Evolutionary conservation across 768 basidiomycete species (phyloP), one percentile per base, ranked within the genome.

Genomic region (Postia placenta): DNA sequence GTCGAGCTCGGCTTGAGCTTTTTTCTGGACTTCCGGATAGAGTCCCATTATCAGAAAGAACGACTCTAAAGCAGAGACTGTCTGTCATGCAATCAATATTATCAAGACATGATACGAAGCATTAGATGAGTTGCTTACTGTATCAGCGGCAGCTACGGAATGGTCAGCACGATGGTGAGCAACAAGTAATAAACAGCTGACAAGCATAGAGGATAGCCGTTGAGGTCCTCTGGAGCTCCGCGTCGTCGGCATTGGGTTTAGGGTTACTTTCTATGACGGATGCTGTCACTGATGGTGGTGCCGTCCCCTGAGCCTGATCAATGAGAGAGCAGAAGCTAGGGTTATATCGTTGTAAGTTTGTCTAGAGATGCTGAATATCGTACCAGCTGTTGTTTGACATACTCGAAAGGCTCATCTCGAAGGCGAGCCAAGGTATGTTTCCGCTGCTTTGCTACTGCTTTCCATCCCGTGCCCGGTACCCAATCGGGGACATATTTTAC

Each of bases 1-100:
- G 23, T 68, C 66, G 24, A 68, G 49, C 46, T 68, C 62, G 11
- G 51, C 57, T 23, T 63, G 66, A 0, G 66, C 66, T 30, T 58
- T 64, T 28, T 37, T 20, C 47, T 64, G 64, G 17, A 61, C 50
- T 4, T 60, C 59, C 6, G 64, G 66, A 39, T 63, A 55, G 6
- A 61, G 48, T 11, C 58, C 57, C 62, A 67, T 65, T n/a, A 59
- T 64, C 24, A 67, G 55, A 45, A 60, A 56, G 54, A 68, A 65
- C 6, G 62, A 60, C 44, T 58, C 45, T 14, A 66, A 52, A 1
- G 60, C 53, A 17, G 63, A 64, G n/a, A 58, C 56, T 7, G 61
- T 60, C 64, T 36, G 38, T 9, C 3, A 14, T 43, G 28, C 20
- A 23, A 33, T 15, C 11, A 14, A 28, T 19, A n/a, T n/a, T n/a